Percentiles rank a stretch among this genome's conserved stretches.
phyloP scores from a whole-genome alignment of 257 asterid genomes.

The Przewalskia tangutica region DNA sequence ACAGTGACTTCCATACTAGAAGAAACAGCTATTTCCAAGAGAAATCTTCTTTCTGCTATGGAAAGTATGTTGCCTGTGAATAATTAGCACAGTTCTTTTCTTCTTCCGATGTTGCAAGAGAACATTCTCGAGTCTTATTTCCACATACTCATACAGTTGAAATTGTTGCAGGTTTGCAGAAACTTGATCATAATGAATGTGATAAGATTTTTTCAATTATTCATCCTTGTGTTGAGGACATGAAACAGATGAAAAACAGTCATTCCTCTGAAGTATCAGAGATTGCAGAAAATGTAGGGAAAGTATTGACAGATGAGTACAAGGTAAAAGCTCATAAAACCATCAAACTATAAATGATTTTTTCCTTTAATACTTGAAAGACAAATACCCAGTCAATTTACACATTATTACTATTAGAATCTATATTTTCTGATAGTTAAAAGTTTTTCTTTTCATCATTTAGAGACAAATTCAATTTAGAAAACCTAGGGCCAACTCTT shows the following conservation, averaged over 20 bases:
- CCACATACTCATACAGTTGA: background rate
- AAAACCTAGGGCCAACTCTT: background rate
- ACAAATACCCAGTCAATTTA: too few species aligned
- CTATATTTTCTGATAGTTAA: background rate
- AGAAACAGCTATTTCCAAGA: constrained; percentile 25
- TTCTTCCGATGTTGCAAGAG: background rate
- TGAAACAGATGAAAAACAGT: constrained; percentile 15
- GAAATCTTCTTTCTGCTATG: constrained; percentile 8
- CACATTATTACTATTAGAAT: too few species aligned
- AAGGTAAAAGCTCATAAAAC: constrained; percentile 21
- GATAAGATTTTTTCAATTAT: constrained; percentile 14
- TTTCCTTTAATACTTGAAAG: too few species aligned
- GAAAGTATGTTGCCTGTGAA: constrained; percentile 19
- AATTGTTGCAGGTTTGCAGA: constrained; percentile 18
- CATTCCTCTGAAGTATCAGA: constrained; percentile 24
- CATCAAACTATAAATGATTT: background rate
- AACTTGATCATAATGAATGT: constrained; percentile 26
- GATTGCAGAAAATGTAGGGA: constrained; percentile 29
- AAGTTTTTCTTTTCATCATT: background rate
- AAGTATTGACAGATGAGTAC: constrained; percentile 37
- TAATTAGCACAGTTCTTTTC: background rate
- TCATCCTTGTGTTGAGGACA: constrained; percentile 13
- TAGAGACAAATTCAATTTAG: background rate
- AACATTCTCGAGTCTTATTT: background rate
- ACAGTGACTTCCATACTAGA: constrained; percentile 18